Base-by-base conservation (phyloP, 305 asterid species). In the Fraxinus paxiana region DNA sequence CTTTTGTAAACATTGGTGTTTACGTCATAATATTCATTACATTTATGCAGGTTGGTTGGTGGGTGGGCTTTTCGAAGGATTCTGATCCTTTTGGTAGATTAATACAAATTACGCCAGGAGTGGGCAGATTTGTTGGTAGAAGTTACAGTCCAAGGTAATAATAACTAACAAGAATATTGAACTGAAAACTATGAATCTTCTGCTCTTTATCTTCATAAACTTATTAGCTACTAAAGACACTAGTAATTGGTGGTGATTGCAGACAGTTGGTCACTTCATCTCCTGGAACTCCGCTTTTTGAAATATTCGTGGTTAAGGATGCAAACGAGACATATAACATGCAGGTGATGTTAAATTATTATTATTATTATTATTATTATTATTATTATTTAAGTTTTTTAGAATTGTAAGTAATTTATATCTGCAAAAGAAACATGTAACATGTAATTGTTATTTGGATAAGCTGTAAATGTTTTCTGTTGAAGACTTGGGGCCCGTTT, bases 41-140 rank as follows among this genome's bases (percentile, higher is more conserved):
- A 67, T 84, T 37, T 67, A 73, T 82, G 82, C 88, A 96, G 99
- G 93, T 94, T 85, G 99, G 99, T 81, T 96, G 99, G 99, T 96
- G 99, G 99, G 97, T 92, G 83, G 99, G 98, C 84, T 94, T 89
- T 84, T 89, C 98, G 26, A 92, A 91, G 86, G 94, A 94, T 81
- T 90, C 91, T 75, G 98, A 96, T 88, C 99, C 97, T 76, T 95
- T 94, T 85, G 99, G 99, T 79, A 96, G 91, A 88, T 81, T 96
- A 82, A 81, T 96, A 76, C 95, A 86, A 84, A 88, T 96, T 56
- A 92, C 97, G 72, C 95, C 99, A 81, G 97, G 92, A 77, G 86
- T 91, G 67, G 99, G 99, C 73, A 92, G 99, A 88, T 92, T 92
- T 84, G 80, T 96, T 24, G 99, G 93, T 78, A 94, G 89, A 91